Conservation (phyloP, 164 flowering plant genomes). For the Chimonanthus salicifolius region DNA sequence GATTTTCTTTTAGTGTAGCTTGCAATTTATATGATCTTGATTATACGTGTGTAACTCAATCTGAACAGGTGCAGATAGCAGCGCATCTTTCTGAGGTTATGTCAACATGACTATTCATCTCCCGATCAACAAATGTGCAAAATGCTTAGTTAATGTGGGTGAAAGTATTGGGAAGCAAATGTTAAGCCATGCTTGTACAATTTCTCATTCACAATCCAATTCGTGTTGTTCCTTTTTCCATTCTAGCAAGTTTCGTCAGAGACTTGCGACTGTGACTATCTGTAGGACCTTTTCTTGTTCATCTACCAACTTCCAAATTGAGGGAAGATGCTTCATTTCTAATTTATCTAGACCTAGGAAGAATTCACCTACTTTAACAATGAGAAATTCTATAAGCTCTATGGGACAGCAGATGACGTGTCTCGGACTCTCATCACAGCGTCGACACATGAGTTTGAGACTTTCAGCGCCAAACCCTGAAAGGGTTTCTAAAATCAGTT, state of each 20-base stretch:
- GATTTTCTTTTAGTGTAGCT: neutral
- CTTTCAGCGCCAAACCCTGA: slow-evolving; percentile 34
- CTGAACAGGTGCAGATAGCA: slow-evolving; percentile 7
- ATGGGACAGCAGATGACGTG: slow-evolving; percentile 19
- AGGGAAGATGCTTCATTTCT: slow-evolving; percentile 21
- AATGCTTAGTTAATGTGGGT: slow-evolving; percentile 24
- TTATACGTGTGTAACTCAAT: slow-evolving; percentile 4
- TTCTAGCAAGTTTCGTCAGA: slow-evolving; percentile 18
- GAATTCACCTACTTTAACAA: slow-evolving; percentile 17
- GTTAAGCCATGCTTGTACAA: slow-evolving; percentile 29
- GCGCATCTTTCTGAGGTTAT: slow-evolving; percentile 19
- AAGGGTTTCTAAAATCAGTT: slow-evolving; percentile 31
- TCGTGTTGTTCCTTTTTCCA: slow-evolving; percentile 25
- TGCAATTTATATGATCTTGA: neutral
- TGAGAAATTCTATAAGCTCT: slow-evolving; percentile 21
- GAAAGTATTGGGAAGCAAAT: slow-evolving; percentile 30
- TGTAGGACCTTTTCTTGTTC: slow-evolving; percentile 22
- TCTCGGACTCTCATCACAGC: slow-evolving; percentile 30
- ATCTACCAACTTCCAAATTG: slow-evolving; percentile 22
- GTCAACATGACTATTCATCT: slow-evolving; percentile 38
- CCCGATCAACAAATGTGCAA: slow-evolving; percentile 36
- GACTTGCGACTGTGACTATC: slow-evolving; percentile 19
- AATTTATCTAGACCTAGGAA: slow-evolving; percentile 23
- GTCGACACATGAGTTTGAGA: slow-evolving; percentile 33
- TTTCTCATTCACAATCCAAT: slow-evolving; percentile 28